phyloP scores from a whole-genome alignment of 495 filamentous ascomycete species.

The Halenospora varia region DNA sequence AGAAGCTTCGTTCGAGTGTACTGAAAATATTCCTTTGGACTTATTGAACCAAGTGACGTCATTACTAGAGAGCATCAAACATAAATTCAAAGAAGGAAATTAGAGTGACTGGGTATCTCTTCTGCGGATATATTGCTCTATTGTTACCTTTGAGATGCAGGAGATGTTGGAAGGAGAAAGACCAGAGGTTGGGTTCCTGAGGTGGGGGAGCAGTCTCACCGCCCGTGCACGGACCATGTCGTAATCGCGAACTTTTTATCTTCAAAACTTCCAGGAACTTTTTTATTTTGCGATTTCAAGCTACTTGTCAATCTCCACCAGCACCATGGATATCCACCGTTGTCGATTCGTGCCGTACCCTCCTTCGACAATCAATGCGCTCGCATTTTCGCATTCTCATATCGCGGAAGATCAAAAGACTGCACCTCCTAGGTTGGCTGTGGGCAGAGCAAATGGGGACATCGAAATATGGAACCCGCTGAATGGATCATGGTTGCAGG shows the following conservation, averaged over 20 bases:
- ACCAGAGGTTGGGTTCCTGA: too few species aligned
- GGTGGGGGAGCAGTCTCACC: not conserved
- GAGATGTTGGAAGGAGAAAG: too few species aligned
- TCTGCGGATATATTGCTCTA: too few species aligned
- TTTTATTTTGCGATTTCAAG: slow-evolving; percentile 6
- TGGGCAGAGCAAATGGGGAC: slow-evolving; percentile 91
- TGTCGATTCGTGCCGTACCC: slow-evolving; percentile 96
- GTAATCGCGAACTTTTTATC: slow-evolving; percentile 11
- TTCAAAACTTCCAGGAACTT: slow-evolving; percentile 21
- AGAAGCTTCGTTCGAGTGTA: too few species aligned
- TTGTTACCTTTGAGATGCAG: too few species aligned
- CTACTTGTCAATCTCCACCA: slow-evolving; percentile 1
- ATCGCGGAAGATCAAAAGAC: slow-evolving; percentile 49
- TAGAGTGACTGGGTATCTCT: too few species aligned
- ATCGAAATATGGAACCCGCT: slow-evolving; percentile 98
- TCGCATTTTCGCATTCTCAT: slow-evolving; percentile 85
- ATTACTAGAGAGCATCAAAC: too few species aligned
- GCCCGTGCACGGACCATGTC: slow-evolving; percentile 1
- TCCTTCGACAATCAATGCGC: slow-evolving; percentile 85
- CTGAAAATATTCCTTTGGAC: too few species aligned
- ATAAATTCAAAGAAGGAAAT: too few species aligned
- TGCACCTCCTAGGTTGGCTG: slow-evolving; percentile 63
- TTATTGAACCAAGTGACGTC: too few species aligned
- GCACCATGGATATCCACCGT: slow-evolving; percentile 88
- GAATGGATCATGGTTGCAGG: slow-evolving; percentile 82